A percentile compares a stretch with the other conserved stretches of the same genome.
These are phyloP conservation scores for Solanum appendiculatum DNA, from an alignment of 257 asterid genomes.

Conservation along the genomic window DNA sequence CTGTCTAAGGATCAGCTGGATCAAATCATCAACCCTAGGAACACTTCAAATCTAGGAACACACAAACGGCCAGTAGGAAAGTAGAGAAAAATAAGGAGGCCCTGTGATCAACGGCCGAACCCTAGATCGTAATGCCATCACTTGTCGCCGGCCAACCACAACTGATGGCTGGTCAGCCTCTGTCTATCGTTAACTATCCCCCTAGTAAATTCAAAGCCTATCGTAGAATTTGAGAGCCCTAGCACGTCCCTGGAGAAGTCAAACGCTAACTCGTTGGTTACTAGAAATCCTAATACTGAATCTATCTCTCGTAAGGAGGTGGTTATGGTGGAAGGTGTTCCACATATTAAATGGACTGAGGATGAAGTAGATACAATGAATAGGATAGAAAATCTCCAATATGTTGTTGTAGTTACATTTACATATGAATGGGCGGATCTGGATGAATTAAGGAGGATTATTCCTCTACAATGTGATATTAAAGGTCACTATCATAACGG, in stretches of 20 bases:
- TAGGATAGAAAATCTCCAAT: not conserved
- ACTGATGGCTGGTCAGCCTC: not conserved
- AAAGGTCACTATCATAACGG: not conserved
- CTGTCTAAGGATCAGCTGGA: too few relatives aligned
- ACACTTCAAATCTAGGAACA: too few relatives aligned
- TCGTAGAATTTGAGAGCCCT: not conserved
- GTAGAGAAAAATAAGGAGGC: too few relatives aligned
- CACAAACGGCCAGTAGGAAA: too few relatives aligned
- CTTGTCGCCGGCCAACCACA: too few relatives aligned
- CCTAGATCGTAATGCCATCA: too few relatives aligned
- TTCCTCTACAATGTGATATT: not conserved
- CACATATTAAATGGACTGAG: not conserved
- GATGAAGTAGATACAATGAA: not conserved
- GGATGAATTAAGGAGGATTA: not conserved
- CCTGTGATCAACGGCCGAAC: too few relatives aligned
- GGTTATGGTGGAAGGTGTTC: not conserved
- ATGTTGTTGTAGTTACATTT: not conserved
- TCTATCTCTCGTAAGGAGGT: not conserved
- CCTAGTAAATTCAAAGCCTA: not conserved
- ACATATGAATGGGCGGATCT: not conserved
- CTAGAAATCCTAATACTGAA: not conserved
- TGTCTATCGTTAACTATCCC: not conserved
- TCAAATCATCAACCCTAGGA: too few relatives aligned
- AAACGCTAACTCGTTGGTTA: not conserved
- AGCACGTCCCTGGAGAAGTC: not conserved